These are phyloP conservation scores for Nicotiana knightiana DNA, from an alignment of 257 asterid genomes.

Conservation along the genomic window DNA sequence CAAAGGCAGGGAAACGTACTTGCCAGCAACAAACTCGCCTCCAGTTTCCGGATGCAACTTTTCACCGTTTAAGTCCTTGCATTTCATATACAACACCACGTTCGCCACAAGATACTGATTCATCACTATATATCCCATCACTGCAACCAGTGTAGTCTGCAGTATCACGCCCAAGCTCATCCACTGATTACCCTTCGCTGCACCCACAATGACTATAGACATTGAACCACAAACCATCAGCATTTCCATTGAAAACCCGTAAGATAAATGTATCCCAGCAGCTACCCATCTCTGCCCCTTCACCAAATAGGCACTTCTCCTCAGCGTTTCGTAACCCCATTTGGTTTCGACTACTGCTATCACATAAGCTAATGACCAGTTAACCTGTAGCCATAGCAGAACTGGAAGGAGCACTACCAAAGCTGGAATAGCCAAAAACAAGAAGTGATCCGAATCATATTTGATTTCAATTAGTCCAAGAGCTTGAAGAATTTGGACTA, in stretches of 20 bases:
- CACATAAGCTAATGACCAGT: constrained; percentile 14
- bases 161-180: neutral
- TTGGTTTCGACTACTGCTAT: constrained; percentile 10
- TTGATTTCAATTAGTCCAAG: neutral
- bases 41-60: neutral
- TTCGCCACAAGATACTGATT: neutral
- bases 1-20: neutral
- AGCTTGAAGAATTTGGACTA: neutral
- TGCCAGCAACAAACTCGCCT: neutral
- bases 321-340: constrained; percentile 10
- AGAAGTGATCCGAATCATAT: neutral
- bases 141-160: too few relatives aligned
- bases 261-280: neutral
- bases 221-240: constrained; percentile 24
- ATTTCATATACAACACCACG: neutral
- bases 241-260: constrained; percentile 32
- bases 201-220: constrained; percentile 30
- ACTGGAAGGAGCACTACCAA: neutral
- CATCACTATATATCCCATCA: neutral
- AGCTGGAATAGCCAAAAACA: neutral
- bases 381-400: neutral
- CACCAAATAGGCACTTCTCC: constrained; percentile 11
- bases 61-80: neutral
- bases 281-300: constrained; percentile 4
- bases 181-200: constrained; percentile 26